Evolutionary conservation across 2,329 filamentous ascomycete species (phyloP), one percentile per base, ranked within the genome.

Genomic region (Chaetomium sp.): DNA sequence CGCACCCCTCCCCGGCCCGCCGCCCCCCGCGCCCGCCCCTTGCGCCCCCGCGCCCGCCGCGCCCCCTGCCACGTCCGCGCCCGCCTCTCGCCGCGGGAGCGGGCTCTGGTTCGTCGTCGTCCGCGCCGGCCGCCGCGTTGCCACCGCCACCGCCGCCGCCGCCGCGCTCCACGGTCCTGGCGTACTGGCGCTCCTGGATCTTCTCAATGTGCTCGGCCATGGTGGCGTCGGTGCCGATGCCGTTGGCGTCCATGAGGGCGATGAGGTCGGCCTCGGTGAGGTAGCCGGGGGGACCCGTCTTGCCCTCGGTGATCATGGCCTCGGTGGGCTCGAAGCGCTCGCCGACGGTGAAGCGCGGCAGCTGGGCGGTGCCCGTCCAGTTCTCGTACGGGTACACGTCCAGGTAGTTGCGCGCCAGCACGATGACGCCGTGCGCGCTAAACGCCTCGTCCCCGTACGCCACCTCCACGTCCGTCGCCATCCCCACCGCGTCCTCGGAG

Each of bases 131-230:
- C n/a, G n/a, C n/a, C n/a, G n/a, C n/a, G n/a, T n/a, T n/a, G 12
- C 62, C 49, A 13, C 38, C 25, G 12, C 45, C 27, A 25, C 62
- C 50, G 12, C 62, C 50, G 12, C 62, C 27, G 63, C 76, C 75
- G 68, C 67, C 74, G 71, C 73, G 82, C 74, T 78, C 86, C 74
- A 74, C 79, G 1, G 90, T 89, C 63, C 87, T 86, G 57, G 93
- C 94, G 73, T 99, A 99, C 71, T 93, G 84, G 65, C 95, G 84
- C 65, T 93, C 87, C 76, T 98, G 93, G 72, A 99, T 96, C 77
- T 94, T 99, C 65, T 91, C 88, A 72, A 99, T 99, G 74, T 99
- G 95, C 72, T 99, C 95, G 0, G 95, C 95, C 95, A 99, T 99
- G 1, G 95, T 99, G 7, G 95, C 95, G 79, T 99, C 95, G 10